These are phyloP conservation scores for Apostasia shenzhenica DNA, from an alignment of 106 monocot species.

Conservation along the genomic window DNA sequence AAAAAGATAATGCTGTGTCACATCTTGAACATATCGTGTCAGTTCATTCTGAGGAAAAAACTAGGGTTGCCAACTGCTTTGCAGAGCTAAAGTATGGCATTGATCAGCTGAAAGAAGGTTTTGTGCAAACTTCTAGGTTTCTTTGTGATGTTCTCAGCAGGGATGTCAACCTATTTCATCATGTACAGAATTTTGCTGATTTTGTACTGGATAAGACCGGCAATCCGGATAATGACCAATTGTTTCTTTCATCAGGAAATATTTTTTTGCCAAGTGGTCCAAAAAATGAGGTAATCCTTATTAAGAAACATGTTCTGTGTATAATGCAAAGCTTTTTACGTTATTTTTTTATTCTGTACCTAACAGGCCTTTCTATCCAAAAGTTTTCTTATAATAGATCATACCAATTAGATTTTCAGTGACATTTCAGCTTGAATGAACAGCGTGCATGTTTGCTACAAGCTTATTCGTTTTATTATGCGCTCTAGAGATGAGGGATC, in stretches of 20 bases:
- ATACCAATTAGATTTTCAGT: too few species aligned
- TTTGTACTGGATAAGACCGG: slow-evolving; percentile 36
- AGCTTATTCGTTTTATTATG: too few species aligned
- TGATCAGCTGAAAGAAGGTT: slow-evolving; percentile 41
- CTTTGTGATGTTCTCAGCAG: slow-evolving; percentile 29
- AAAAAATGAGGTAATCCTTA: slow-evolving; percentile 43
- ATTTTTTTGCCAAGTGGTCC: slow-evolving; percentile 13
- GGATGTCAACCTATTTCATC: slow-evolving; percentile 29
- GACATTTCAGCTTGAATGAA: too few species aligned
- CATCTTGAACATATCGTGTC: slow-evolving; percentile 37
- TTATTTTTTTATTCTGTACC: too few species aligned
- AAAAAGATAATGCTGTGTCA: slow-evolving; percentile 49
- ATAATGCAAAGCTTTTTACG: too few species aligned
- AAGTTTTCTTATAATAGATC: too few species aligned
- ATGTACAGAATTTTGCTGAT: slow-evolving; percentile 28
- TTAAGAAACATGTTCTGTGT: slow-evolving; percentile 1
- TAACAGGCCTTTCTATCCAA: too few species aligned
- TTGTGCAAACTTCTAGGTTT: slow-evolving; percentile 26
- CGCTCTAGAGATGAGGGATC: too few species aligned
- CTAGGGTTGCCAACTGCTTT: slow-evolving; percentile 31
- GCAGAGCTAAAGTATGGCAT: slow-evolving; percentile 38
- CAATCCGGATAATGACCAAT: slow-evolving; percentile 21
- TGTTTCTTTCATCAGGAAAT: slow-evolving; percentile 15
- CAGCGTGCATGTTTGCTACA: too few species aligned
- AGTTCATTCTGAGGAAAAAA: slow-evolving; percentile 44